A percentile compares a stretch with the other conserved stretches of the same genome.
These are phyloP conservation scores for Magnusiomyces tetraspermus DNA, from an alignment of 1,139 yeast genomes.

Conservation along the genomic window DNA sequence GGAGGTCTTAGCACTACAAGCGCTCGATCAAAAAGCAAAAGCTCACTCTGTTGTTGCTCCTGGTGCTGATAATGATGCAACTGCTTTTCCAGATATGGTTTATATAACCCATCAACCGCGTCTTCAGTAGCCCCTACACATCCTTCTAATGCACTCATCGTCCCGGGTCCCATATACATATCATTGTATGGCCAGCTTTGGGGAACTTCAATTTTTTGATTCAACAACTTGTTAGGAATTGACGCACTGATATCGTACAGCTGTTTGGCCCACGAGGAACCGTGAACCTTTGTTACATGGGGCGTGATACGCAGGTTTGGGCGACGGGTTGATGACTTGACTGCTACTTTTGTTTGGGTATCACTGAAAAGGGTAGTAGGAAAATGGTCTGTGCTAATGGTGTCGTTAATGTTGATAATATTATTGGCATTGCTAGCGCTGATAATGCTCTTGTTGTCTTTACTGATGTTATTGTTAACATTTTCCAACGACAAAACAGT, in stretches of 20 bases:
- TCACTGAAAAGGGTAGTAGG: too few relatives aligned
- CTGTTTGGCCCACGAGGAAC: constrained; percentile 59
- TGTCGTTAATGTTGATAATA: background rate
- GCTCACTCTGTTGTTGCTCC: too few relatives aligned
- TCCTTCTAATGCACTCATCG: constrained; percentile 68
- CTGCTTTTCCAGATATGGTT: constrained; percentile 20
- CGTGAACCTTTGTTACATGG: constrained; percentile 70
- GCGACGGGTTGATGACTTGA: constrained; percentile 37
- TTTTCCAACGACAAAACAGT: too few relatives aligned
- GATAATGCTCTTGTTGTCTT: too few relatives aligned
- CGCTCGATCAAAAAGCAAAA: constrained; percentile 45
- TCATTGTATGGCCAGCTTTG: constrained; percentile 79
- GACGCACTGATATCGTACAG: constrained; percentile 51
- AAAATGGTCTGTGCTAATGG: too few relatives aligned
- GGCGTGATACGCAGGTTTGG: constrained; percentile 40
- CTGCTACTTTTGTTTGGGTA: constrained; percentile 30
- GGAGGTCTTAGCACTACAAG: constrained; percentile 75
- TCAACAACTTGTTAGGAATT: constrained; percentile 47
- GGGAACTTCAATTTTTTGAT: constrained; percentile 63
- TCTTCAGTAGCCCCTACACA: constrained; percentile 71
- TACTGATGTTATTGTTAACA: too few relatives aligned
- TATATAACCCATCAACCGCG: constrained; percentile 54
- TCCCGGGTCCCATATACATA: constrained; percentile 59
- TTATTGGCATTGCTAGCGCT: background rate
- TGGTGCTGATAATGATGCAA: background rate